A percentile compares a stretch with the other conserved stretches of the same genome.
These are phyloP conservation scores for Aspergillus fischeri DNA, from an alignment of 2,329 filamentous ascomycete species.

Conservation along the genomic window DNA sequence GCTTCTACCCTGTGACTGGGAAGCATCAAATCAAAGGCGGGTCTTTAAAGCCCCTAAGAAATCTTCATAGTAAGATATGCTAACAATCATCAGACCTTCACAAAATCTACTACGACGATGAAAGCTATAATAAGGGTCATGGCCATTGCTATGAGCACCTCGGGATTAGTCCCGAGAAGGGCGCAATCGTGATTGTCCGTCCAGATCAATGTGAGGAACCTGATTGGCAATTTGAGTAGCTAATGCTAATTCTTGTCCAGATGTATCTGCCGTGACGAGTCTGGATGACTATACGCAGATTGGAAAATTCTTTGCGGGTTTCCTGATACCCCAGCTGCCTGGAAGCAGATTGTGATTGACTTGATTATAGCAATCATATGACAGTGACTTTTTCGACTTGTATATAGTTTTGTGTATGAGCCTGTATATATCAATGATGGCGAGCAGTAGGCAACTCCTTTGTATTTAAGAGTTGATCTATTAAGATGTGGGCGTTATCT, in stretches of 20 bases:
- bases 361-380: neutral
- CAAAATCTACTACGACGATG: constrained; percentile 56
- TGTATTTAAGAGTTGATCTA: neutral
- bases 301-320: constrained; percentile 34
- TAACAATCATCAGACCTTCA: constrained; percentile 47
- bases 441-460: neutral
- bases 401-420: neutral
- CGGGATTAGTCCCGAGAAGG: constrained; percentile 46
- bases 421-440: neutral
- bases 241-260: constrained; percentile 15
- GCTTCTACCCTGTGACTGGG: constrained; percentile 55
- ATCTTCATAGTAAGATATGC: neutral
- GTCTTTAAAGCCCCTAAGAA: constrained; percentile 2
- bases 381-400: neutral
- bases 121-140: constrained; percentile 53
- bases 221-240: neutral
- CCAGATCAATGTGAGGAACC: constrained; percentile 57
- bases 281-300: constrained; percentile 30
- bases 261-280: constrained; percentile 38
- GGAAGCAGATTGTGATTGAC: constrained; percentile 8
- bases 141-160: constrained; percentile 56
- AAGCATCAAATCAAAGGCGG: constrained; percentile 54
- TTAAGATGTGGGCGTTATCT: neutral
- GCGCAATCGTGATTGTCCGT: constrained; percentile 52
- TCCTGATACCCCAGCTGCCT: constrained; percentile 21